Evolutionary conservation across 768 basidiomycete species (phyloP), one percentile per base, ranked within the genome.

Genomic region (Polyporus arcularius): DNA sequence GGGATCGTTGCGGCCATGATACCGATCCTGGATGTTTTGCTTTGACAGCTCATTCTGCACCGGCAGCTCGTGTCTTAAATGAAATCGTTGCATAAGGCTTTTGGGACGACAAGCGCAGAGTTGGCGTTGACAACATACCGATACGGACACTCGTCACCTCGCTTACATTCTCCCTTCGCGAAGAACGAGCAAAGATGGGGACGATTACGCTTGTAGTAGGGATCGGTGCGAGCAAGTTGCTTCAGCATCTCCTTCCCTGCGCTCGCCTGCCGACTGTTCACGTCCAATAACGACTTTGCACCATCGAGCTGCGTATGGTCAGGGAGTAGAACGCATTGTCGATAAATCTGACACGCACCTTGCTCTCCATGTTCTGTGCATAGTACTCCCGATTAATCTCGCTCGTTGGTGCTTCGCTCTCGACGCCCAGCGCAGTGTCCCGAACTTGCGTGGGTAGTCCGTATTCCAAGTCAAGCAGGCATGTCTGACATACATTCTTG

Each of bases 181-280:
- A 88, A 98, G 82, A 98, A 98, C 2, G 92, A 93, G 73, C 97
- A 99, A 14, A 97, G 71, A 65, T 98, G 91, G 48, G 97, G 94
- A 57, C 90, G 79, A 75, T 98, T 99, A 58, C 96, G 88, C 75
- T 98, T 97, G 79, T 98, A 98, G 73, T 94, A 94, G 0, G 97
- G 97, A 68, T 98, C 96, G 32, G 92, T 92, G 65, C 96, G 85
- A 26, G 97, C 97, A 11, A 99, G 78, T 64, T 91, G 86, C 76
- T 98, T 98, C 56, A 99, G 78, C 92, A 98, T 96, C 69, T 99
- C 97, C 73, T 96, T 94, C 28, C 94, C 95, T 4, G 92, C 92
- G 21, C 89, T 85, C 28, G 82, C 82, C 8, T 92, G 82, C 26
- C 46, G 46, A 30, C 84, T 80, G 38, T 80, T 80, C 7, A 87